These are phyloP conservation scores for Arctium lappa DNA, from an alignment of 129 eudicot genomes.

Conservation along the genomic window DNA sequence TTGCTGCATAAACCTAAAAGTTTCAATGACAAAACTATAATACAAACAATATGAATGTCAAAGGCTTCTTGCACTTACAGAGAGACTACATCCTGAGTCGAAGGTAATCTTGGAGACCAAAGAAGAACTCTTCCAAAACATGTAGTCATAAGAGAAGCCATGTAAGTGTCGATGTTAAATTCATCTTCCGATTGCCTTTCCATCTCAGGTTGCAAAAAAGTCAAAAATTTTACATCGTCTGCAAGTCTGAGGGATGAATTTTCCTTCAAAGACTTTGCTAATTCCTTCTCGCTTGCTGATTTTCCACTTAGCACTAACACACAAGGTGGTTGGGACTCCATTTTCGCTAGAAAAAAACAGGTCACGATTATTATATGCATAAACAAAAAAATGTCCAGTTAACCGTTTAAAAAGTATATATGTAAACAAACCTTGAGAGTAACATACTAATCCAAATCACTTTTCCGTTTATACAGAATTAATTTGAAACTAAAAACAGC, in stretches of 20 bases:
- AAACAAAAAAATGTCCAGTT: not conserved
- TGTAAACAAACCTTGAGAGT: not conserved
- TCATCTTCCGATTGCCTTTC: constrained; percentile 18
- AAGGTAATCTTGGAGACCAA: constrained; percentile 75
- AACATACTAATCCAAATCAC: not conserved
- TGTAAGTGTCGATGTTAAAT: constrained; percentile 38
- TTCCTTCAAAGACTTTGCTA: constrained; percentile 46
- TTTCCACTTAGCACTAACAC: constrained; percentile 60
- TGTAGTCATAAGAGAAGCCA: constrained; percentile 50
- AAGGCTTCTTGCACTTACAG: constrained; percentile 42
- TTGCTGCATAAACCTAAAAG: constrained; percentile 48
- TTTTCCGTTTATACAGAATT: not conserved
- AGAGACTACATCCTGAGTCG: constrained; percentile 88
- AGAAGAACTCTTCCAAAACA: constrained; percentile 69
- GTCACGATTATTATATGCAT: not conserved
- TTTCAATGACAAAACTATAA: constrained; percentile 5
- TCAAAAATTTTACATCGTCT: constrained; percentile 31
- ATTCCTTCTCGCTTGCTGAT: constrained; percentile 51
- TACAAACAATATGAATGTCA: not conserved
- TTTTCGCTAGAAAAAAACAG: constrained; percentile 28
- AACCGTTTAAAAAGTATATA: not conserved
- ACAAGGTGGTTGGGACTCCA: constrained; percentile 45
- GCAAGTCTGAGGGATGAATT: constrained; percentile 51
- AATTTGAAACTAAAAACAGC: not conserved
- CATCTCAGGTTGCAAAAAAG: constrained; percentile 43